Evolutionary conservation across 2,329 filamentous ascomycete species (phyloP).

Genomic region (Penicillium palitans): DNA sequence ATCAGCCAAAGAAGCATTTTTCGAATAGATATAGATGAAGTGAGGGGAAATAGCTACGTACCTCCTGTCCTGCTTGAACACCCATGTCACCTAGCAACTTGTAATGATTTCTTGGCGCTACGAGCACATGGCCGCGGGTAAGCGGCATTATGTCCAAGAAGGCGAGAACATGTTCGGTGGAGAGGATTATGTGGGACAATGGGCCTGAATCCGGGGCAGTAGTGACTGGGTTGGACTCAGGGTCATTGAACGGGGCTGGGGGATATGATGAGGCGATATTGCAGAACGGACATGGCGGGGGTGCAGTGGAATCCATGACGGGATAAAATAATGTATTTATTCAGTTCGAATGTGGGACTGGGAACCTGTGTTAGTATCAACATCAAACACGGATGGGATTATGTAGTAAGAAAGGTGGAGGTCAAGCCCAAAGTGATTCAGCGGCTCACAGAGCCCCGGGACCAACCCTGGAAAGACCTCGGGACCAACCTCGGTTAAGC

Average conservation of each 20-base stretch:
- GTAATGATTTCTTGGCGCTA: constrained; percentile 75
- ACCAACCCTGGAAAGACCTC: not conserved
- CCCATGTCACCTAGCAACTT: constrained; percentile 74
- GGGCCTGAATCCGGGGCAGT: constrained; percentile 14
- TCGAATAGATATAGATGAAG: not conserved
- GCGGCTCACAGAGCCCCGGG: not conserved
- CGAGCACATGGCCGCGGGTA: constrained; percentile 75
- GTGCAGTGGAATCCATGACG: constrained; percentile 17
- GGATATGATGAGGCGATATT: constrained; percentile 56
- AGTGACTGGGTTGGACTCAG: constrained; percentile 25
- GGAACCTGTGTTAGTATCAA: not conserved
- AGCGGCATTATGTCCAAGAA: constrained; percentile 95
- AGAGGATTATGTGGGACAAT: constrained; percentile 64
- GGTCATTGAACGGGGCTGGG: constrained; percentile 31
- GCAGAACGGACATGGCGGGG: constrained; percentile 57
- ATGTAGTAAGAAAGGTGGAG: not conserved
- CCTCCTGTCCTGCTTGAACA: constrained; percentile 62
- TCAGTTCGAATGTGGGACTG: not conserved
- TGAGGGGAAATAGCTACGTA: constrained; percentile 48
- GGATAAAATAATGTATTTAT: not conserved
- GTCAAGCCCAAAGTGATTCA: not conserved
- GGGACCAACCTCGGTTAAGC: constrained; percentile 17
- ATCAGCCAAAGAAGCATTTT: constrained; percentile 3
- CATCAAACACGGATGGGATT: not conserved
- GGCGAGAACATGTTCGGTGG: constrained; percentile 73